phyloP scores from a whole-genome alignment of 345 rosid genomes.

The Orychophragmus violaceus region DNA sequence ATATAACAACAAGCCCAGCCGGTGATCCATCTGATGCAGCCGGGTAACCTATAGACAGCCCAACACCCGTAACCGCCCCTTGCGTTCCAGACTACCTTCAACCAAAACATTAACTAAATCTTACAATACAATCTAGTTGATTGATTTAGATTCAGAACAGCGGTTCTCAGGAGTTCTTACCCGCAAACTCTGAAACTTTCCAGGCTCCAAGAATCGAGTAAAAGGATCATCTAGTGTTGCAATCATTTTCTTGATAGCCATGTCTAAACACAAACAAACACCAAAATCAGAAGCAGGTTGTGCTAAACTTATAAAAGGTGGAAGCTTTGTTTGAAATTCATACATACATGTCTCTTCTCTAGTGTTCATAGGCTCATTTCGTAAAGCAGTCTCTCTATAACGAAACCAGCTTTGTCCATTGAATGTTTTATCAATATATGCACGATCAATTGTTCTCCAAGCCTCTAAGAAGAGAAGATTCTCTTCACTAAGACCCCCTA shows the following conservation, averaged over 20 bases:
- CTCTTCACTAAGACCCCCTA: constrained; percentile 79
- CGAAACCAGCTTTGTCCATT: constrained; percentile 99
- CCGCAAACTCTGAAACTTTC: constrained; percentile 84
- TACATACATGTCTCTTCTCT: constrained; percentile 82
- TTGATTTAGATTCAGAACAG: neutral
- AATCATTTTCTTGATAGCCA: constrained; percentile 84
- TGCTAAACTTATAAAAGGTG: neutral
- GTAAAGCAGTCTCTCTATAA: constrained; percentile 83
- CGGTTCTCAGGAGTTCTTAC: constrained; percentile 38
- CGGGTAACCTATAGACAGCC: constrained; percentile 89
- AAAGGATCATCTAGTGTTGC: constrained; percentile 90
- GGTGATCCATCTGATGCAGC: constrained; percentile 44
- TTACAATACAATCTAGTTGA: constrained; percentile 11
- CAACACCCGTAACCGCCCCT: constrained; percentile 94
- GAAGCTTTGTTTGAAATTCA: neutral
- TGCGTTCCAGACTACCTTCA: constrained; percentile 98
- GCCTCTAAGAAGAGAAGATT: constrained; percentile 90
- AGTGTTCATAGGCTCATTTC: constrained; percentile 79
- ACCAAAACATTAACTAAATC: constrained; percentile 40
- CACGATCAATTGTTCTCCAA: constrained; percentile 95
- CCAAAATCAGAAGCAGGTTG: constrained; percentile 1
- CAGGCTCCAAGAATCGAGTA: constrained; percentile 90
- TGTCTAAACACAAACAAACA: constrained; percentile 45
- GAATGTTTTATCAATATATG: constrained; percentile 80
- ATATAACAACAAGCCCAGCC: constrained; percentile 73